phyloP scores from a whole-genome alignment of 1,284 basidiomycete genomes.

The Cryptococcus maquisensis region DNA sequence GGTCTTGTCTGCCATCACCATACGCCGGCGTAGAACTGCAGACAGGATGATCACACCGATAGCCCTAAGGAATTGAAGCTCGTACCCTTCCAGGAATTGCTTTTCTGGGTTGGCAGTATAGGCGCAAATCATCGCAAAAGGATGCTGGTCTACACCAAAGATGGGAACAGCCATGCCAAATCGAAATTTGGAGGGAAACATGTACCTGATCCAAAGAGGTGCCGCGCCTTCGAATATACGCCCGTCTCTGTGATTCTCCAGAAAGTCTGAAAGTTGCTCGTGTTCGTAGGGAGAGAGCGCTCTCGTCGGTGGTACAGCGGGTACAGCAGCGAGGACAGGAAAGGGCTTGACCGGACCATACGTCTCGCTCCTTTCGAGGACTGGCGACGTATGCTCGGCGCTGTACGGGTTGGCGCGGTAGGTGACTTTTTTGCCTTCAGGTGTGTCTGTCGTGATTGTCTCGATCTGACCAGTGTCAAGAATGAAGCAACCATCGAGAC shows the following conservation, averaged over 20 bases:
- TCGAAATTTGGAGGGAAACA: slow-evolving; percentile 72
- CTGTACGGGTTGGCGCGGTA: slow-evolving; percentile 48
- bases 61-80: slow-evolving; percentile 83
- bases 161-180: slow-evolving; percentile 87
- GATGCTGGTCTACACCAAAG: slow-evolving; percentile 87
- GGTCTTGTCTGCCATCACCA: slow-evolving; percentile 85
- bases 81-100: slow-evolving; percentile 83
- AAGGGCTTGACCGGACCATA: slow-evolving; percentile 38
- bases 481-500: slow-evolving; percentile 85
- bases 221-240: slow-evolving; percentile 78
- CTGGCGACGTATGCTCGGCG: slow-evolving; percentile 20
- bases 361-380: slow-evolving; percentile 30
- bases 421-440: slow-evolving; percentile 49
- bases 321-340: slow-evolving; percentile 32
- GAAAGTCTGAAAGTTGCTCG: slow-evolving; percentile 66
- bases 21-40: slow-evolving; percentile 84
- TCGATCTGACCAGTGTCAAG: slow-evolving; percentile 89
- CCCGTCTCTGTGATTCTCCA: slow-evolving; percentile 71
- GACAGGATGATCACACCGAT: slow-evolving; percentile 89
- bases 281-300: slow-evolving; percentile 65
- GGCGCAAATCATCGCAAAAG: slow-evolving; percentile 86
- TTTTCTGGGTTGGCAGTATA: slow-evolving; percentile 75
- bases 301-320: slow-evolving; percentile 28
- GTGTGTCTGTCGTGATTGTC: slow-evolving; percentile 60
- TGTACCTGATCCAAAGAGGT: slow-evolving; percentile 68